Evolutionary conservation across 2,329 filamentous ascomycete species (phyloP).

Genomic region (Ophiosphaerella korrae): DNA sequence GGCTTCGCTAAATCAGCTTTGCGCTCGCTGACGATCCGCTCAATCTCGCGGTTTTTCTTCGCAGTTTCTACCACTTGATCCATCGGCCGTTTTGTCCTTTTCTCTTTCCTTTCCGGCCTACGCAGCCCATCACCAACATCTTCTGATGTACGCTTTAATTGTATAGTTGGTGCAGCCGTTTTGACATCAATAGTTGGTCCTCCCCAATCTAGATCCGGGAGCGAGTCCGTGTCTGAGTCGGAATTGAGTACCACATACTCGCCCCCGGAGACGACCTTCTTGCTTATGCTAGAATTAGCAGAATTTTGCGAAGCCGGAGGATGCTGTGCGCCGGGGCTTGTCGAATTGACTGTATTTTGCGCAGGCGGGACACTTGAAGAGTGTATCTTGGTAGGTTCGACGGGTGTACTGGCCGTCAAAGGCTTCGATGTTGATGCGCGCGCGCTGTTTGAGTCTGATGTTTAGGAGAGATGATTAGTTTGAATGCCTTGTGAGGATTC

Average conservation of each 20-base stretch:
- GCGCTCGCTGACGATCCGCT: slow-evolving; percentile 30
- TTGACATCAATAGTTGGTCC: slow-evolving; percentile 14
- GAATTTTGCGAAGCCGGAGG: slow-evolving; percentile 34
- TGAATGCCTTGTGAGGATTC: slow-evolving; percentile 16
- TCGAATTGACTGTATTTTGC: slow-evolving; percentile 3
- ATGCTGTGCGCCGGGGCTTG: slow-evolving; percentile 9
- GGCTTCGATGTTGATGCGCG: not conserved
- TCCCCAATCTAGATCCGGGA: slow-evolving; percentile 56
- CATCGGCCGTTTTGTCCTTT: slow-evolving; percentile 22
- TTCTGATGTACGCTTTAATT: slow-evolving; percentile 13
- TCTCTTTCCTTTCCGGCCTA: slow-evolving; percentile 24
- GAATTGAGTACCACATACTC: slow-evolving; percentile 63
- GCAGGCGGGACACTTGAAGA: slow-evolving; percentile 8
- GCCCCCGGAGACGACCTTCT: slow-evolving; percentile 60
- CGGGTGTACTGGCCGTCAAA: not conserved
- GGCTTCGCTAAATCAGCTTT: slow-evolving; percentile 33
- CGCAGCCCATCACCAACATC: slow-evolving; percentile 25
- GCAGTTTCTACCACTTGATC: slow-evolving; percentile 29
- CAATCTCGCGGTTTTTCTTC: slow-evolving; percentile 28
- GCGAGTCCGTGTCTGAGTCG: slow-evolving; percentile 67
- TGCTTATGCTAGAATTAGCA: slow-evolving; percentile 48
- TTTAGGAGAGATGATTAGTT: not conserved
- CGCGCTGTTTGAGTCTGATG: slow-evolving; percentile 7
- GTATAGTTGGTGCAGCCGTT: slow-evolving; percentile 9
- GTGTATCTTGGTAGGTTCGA: not conserved